Percentiles rank a stretch among this genome's conserved stretches.
These are phyloP conservation scores for Apiospora koreana DNA, from an alignment of 2,329 filamentous ascomycete genomes.

Conservation along the genomic window DNA sequence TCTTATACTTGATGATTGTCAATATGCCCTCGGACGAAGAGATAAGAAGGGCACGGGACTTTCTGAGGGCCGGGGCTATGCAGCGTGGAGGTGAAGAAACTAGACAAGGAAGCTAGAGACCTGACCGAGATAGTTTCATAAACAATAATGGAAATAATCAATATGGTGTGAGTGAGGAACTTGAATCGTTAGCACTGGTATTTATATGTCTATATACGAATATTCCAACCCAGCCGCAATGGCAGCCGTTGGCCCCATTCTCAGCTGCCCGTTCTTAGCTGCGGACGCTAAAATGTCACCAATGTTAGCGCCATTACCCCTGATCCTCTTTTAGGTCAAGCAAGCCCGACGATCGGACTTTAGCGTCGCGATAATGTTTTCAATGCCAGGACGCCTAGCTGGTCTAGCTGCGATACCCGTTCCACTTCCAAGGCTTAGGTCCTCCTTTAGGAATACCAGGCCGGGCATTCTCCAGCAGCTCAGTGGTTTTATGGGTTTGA, in stretches of 20 bases:
- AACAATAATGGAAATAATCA: too few relatives aligned
- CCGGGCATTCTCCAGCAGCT: background rate
- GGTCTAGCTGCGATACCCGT: background rate
- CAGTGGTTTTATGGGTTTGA: background rate
- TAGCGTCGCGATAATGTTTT: background rate
- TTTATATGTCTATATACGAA: too few relatives aligned
- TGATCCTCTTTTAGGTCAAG: background rate
- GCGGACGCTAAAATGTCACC: background rate
- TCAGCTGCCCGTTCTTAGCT: too few relatives aligned
- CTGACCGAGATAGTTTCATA: too few relatives aligned
- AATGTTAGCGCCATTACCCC: background rate
- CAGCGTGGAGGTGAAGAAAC: background rate
- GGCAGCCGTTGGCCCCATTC: background rate
- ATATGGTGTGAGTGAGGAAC: too few relatives aligned
- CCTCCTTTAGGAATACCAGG: background rate
- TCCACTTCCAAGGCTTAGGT: background rate
- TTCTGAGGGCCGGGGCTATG: background rate
- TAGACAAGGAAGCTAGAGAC: too few relatives aligned
- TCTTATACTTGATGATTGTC: conserved; percentile 5
- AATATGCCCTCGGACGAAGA: background rate
- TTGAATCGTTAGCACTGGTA: too few relatives aligned
- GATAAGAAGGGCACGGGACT: background rate
- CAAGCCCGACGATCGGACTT: background rate
- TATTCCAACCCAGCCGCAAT: background rate
- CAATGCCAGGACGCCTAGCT: background rate